Base-by-base conservation (phyloP, 2,329 filamentous ascomycete species). In the Grosmannia penicillata region DNA sequence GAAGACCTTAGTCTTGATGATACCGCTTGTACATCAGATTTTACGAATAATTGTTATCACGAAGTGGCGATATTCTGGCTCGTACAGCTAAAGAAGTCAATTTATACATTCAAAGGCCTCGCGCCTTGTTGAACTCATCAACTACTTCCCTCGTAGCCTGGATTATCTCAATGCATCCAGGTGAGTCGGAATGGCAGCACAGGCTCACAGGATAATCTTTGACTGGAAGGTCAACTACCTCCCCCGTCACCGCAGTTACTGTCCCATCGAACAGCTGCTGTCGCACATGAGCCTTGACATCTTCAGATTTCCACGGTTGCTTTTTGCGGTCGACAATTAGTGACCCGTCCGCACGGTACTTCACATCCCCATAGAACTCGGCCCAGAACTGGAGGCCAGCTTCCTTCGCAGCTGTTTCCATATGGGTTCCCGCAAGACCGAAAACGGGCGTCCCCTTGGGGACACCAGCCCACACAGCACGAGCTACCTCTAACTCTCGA, bases 241-340 rank as follows among this genome's bases (percentile, higher is more conserved):
- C 56, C 0, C 61, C 62, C 39, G 62, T 59, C 5, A 56, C 53
- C 6, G 59, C 58, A 2, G 56, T 62, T 9, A 62, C 61, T 2
- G 56, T 56, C 33, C 56, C 53, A 6, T 58, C 54, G 30, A 58
- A 54, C 8, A 64, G 44, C 47, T 64, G 61, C 44, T 61, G 54
- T n/a, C 50, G 43, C 6, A 64, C 57, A 38, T 61, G 59, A 31
- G 50, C 55, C 49, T 54, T 54, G 13, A 63, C 56, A 27, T 63
- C 59, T 7, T 54, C 53, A 1, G 52, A 39, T 19, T 56, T 49
- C 57, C 59, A 62, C 1, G 59, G 53, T 58, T 72, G 70, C 57
- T 74, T 75, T 56, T 72, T 71, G 24, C 71, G 59, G 63, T 42
- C 67, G 52, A 49, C 41, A 4, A 51, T 43, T 14, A 53, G 34